Evolutionary conservation across 164 flowering plant species (phyloP), one percentile per base, ranked within the genome.

Genomic region (Magnolia changhungtana): DNA sequence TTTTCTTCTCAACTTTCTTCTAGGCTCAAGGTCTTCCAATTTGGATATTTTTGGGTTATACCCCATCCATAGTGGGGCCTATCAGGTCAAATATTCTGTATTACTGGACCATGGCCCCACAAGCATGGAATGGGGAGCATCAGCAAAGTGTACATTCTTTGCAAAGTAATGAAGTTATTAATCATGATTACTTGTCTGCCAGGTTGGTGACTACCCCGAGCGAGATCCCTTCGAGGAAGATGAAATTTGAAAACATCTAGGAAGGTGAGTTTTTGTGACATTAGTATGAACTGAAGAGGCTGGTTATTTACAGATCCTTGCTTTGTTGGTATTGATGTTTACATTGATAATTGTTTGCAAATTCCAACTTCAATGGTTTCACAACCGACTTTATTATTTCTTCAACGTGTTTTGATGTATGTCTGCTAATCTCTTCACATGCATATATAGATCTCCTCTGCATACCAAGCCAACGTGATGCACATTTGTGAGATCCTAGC

Each of bases 181-280:
- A 19, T 74, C 37, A 8, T 67, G 67, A 13, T 31, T 23, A 50
- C 24, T 78, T 1, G 14, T 61, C 63, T 82, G 79, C 58, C 87
- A 90, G 90, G 94, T 89, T 74, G 94, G 94, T 67, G 91, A 90
- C 77, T 90, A 86, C 75, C 90, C 91, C 13, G 91, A 90, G 78
- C 76, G 85, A 65, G 91, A 90, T 78, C 87, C 83, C 4, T 85
- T 88, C 50, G 90, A 88, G 64, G 93, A 87, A 20, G 93, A 90
- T 6, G 93, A 87, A 82, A 88, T 90, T 52, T 90, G 68, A 87
- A 37, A 29, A 2, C 11, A 65, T 21, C 20, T n/a, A 8, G 11
- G 23, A 65, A 23, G 68, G 68, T 6, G 16, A 23, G 13, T 65
- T 65, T 65, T 23, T 37, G 45, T 37, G 45, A 37, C 7, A 37